Percentiles rank a stretch among this genome's conserved stretches.
These are phyloP conservation scores for Phytophthora rubi DNA, from an alignment of 352 stramenopile species.

Conservation along the genomic window DNA sequence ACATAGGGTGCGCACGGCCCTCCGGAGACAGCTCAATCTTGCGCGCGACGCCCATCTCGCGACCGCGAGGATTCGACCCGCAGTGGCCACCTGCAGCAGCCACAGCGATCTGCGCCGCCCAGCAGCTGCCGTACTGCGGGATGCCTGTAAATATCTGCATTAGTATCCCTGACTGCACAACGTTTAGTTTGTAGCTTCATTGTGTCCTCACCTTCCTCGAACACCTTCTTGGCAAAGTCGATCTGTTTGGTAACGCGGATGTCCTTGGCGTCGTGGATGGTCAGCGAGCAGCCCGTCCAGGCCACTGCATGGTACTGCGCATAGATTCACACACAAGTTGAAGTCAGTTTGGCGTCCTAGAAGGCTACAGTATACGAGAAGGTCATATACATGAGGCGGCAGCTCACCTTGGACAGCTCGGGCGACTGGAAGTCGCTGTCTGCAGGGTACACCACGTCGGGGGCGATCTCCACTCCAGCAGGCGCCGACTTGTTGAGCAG, in stretches of 20 bases:
- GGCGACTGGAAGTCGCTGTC: slow-evolving; percentile 70
- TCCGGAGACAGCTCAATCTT: slow-evolving; percentile 82
- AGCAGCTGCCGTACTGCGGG: slow-evolving; percentile 84
- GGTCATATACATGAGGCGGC: not conserved
- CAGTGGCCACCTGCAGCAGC: slow-evolving; percentile 67
- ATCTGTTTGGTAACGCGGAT: slow-evolving; percentile 76
- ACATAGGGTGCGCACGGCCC: slow-evolving; percentile 82
- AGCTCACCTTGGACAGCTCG: slow-evolving; percentile 60
- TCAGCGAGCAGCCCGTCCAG: slow-evolving; percentile 81
- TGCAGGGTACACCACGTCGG: slow-evolving; percentile 73
- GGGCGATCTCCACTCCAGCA: slow-evolving; percentile 44
- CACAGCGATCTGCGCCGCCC: slow-evolving; percentile 82
- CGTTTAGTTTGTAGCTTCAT: not conserved
- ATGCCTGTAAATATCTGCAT: slow-evolving; percentile 39
- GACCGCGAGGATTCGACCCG: slow-evolving; percentile 66
- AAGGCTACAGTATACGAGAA: not conserved
- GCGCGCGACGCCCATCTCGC: slow-evolving; percentile 79
- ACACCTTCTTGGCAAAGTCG: slow-evolving; percentile 70
- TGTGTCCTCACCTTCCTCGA: slow-evolving; percentile 51
- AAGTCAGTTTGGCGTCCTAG: slow-evolving; percentile 6
- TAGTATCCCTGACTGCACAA: not conserved
- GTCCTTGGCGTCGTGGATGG: slow-evolving; percentile 67
- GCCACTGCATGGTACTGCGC: slow-evolving; percentile 73
- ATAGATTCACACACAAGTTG: slow-evolving; percentile 3
- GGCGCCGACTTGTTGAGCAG: slow-evolving; percentile 70